Percentiles rank a stretch among this genome's conserved stretches.
Conservation (phyloP, 805 yeast genomes). For the Monosporozyma siamensis region DNA sequence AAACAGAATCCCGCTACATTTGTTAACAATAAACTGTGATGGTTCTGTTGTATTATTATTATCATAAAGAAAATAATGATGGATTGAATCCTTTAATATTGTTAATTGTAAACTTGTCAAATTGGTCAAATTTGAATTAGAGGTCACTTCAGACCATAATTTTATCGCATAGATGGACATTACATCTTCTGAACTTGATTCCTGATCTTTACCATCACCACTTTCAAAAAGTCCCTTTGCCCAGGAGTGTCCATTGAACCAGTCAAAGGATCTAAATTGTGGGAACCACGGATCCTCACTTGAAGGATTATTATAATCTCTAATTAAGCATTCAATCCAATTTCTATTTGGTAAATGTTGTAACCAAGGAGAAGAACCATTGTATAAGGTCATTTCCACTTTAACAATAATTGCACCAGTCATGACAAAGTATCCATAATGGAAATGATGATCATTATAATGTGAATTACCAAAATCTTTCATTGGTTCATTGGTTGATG, state of each 20-base stretch:
- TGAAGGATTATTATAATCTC: constrained; percentile 59
- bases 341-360: constrained; percentile 30
- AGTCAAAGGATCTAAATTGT: constrained; percentile 58
- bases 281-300: constrained; percentile 51
- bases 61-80: constrained; percentile 43
- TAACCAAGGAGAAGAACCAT: constrained; percentile 35
- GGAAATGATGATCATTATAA: constrained; percentile 72
- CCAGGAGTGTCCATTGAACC: constrained; percentile 73
- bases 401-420: constrained; percentile 57
- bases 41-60: constrained; percentile 52
- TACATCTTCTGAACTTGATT: constrained; percentile 66
- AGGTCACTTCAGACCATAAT: constrained; percentile 50
- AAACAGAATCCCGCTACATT: constrained; percentile 64
- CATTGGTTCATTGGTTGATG: constrained; percentile 44
- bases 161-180: constrained; percentile 62
- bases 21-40: constrained; percentile 44
- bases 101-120: constrained; percentile 55
- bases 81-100: constrained; percentile 45
- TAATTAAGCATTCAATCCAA: constrained; percentile 50
- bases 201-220: constrained; percentile 73
- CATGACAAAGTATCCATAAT: constrained; percentile 64
- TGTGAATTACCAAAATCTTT: constrained; percentile 67
- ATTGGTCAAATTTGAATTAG: constrained; percentile 42
- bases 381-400: constrained; percentile 34
- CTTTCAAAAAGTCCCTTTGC: constrained; percentile 63